Evolutionary conservation across 306 rosid genomes (phyloP), one percentile per base, ranked within the genome.

Genomic region (Begonia loranthoides): DNA sequence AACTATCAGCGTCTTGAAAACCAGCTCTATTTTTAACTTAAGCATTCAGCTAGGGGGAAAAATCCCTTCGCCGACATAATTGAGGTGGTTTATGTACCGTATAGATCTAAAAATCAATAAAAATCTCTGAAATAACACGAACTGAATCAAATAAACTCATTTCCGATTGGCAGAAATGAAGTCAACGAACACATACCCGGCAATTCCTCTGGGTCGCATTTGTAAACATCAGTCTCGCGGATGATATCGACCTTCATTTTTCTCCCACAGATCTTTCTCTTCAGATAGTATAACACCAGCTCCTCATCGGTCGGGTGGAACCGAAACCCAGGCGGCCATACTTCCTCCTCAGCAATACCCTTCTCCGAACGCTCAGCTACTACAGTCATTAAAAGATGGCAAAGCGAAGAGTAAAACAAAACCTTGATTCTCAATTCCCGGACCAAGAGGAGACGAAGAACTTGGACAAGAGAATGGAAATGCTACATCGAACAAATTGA

Each of bases 261-360:
- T 60, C 70, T 78, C 73, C 80, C 63, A 22, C 92, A 80, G 76
- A 85, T 85, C 77, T 82, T 90, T 71, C 80, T 61, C 76, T 85
- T 90, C 47, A 90, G 77, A 74, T 82, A 82, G 59, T 82, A 85
- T 28, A 85, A 71, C 2, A 85, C 63, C 41, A 90, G 64, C 55
- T 90, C 97, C 70, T 90, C 95, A 40, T 90, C 97, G 0, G 95
- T 90, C 6, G 97, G 97, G 64, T 85, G 94, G 17, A 90, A 90
- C 9, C 97, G 90, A 61, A 90, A 85, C 36, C 97, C 95, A 2
- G 97, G 95, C 60, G 84, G 88, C 66, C 83, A 74, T 12, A 69
- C 67, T 60, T 68, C 60, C 46, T 61, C 68, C 55, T 74, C 60
- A 11, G 28, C 2, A 1, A 28, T 28, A 28, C 36, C 9, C 36